phyloP scores from a whole-genome alignment of 805 yeast species.

The Pichia phayaonensis region DNA sequence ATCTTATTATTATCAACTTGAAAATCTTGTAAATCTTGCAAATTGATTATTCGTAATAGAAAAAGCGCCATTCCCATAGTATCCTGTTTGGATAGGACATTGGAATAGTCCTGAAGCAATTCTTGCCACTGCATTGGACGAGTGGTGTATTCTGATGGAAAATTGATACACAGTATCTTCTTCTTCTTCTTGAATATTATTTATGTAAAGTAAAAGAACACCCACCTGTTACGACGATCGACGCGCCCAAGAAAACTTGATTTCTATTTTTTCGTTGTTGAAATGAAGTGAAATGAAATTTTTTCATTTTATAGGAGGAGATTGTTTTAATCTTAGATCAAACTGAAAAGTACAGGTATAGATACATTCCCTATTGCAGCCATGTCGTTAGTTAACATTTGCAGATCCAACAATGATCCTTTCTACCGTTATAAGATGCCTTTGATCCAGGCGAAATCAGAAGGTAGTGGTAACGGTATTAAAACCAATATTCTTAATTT shows the following conservation, averaged over 20 bases:
- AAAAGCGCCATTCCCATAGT: slow-evolving; percentile 2
- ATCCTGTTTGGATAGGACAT: not conserved
- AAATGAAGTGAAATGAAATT: too few species aligned
- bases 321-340: too few species aligned
- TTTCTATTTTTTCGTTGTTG: not conserved
- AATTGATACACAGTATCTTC: too few species aligned
- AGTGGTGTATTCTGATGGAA: too few species aligned
- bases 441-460: slow-evolving; percentile 90
- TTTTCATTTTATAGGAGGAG: too few species aligned
- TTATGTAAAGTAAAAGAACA: too few species aligned
- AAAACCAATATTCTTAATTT: slow-evolving; percentile 89
- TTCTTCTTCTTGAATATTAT: too few species aligned
- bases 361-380: not conserved
- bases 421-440: slow-evolving; percentile 99
- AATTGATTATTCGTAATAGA: not conserved
- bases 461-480: slow-evolving; percentile 99
- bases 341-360: too few species aligned
- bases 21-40: slow-evolving; percentile 1
- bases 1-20: not conserved
- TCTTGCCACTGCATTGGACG: not conserved
- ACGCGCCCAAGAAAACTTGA: not conserved
- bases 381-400: slow-evolving; percentile 86
- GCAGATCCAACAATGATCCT: slow-evolving; percentile 96
- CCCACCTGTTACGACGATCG: not conserved
- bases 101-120: not conserved